phyloP scores from a whole-genome alignment of 177 flowering plant species.

The Vitis hybrid region DNA sequence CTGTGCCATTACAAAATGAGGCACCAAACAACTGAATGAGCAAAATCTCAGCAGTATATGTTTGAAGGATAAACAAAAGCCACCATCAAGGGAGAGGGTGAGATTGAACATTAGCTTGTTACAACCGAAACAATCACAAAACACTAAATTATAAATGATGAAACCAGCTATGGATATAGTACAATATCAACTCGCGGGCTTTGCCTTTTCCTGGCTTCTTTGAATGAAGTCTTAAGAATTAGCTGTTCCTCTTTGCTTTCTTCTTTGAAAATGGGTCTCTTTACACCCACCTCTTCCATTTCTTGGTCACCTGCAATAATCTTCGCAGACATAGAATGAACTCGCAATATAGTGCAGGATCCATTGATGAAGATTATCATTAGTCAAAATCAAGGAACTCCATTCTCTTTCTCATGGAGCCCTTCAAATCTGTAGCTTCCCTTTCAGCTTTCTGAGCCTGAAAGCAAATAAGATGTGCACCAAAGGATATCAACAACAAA shows the following conservation, averaged over 20 bases:
- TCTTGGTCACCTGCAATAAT: conserved; percentile 4
- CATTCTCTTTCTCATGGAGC: conserved; percentile 34
- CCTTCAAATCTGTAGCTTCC: conserved; percentile 30
- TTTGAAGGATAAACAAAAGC: background rate
- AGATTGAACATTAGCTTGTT: too few species aligned
- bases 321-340: conserved; percentile 6
- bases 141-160: too few species aligned
- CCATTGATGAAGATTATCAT: background rate
- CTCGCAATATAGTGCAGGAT: background rate
- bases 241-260: too few species aligned
- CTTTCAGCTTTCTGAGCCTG: conserved; percentile 36
- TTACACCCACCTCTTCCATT: background rate
- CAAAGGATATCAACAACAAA: too few species aligned
- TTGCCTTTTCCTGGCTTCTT: too few species aligned
- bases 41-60: conserved; percentile 2
- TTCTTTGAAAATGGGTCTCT: background rate
- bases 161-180: too few species aligned
- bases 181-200: too few species aligned
- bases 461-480: background rate
- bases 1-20: conserved; percentile 18
- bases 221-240: too few species aligned
- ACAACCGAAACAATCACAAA: too few species aligned
- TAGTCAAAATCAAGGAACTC: conserved; percentile 30
- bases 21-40: conserved; percentile 10
- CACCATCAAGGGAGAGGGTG: background rate